Evolutionary conservation across 352 stramenopile species (phyloP), one percentile per base, ranked within the genome.

Genomic region (Pythium dissimile): DNA sequence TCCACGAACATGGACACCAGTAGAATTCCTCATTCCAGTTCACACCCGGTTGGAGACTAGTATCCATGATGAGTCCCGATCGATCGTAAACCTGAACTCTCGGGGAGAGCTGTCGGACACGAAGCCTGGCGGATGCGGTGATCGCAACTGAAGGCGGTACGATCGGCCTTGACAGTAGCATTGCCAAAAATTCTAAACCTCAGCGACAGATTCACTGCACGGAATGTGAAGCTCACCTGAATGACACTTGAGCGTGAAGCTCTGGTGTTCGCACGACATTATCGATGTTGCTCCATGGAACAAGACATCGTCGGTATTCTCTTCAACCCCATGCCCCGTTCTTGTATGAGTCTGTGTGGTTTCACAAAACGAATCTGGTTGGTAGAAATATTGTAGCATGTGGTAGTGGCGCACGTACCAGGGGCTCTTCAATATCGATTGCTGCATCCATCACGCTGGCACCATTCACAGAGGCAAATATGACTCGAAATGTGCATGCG

Each of bases 71-170:
- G n/a, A 84, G 64, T 18, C 73, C 75, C 0, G 58, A 45, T 27
- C 49, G 60, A n/a, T 71, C 67, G 56, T 83, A 89, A 7, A 89
- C 64, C 59, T 89, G 73, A 31, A 86, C 49, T 11, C 68, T 69
- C 54, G 75, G 69, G 18, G 47, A 59, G 38, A 73, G 51, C 16
- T 59, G 69, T 21, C 37, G 28, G 35, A 59, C 12, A 1, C 44
- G 3, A 44, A 21, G 18, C 12, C 20, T 37, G 5, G 27, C 37
- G 10, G 32, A 18, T 10, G 37, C 24, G 18, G 12, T 27, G 13
- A 38, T 39, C 21, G 35, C 61, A 12, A 68, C 31, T 30, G 38
- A 26, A 64, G 16, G 23, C 9, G 3, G 24, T 64, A 64, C 9
- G 28, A 47, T 52, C 39, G 48, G 9, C 38, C 56, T 64, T 16